These are phyloP conservation scores for maize (Zea mays) DNA, from an alignment of 176 grass and related monocot species.

Conservation along the genomic window Zm-B73-REFERENCE-NAM-5.0 NC_050097.1:12268001-12268500, in stretches of 20 bases:
- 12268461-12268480: constrained; percentile 85
- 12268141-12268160: background rate
- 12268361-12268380: constrained; percentile 61
- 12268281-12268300: constrained; percentile 52
- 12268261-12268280: constrained; percentile 94
- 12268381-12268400: constrained; percentile 89
- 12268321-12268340: constrained; percentile 71
- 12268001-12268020: constrained; percentile 92
- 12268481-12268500: constrained; percentile 64
- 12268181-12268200: too few relatives aligned
- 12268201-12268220: background rate
- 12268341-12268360: constrained; percentile 64
- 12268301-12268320: constrained; percentile 62
- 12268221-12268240: too few relatives aligned
- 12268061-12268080: constrained; percentile 90
- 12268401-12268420: constrained; percentile 81
- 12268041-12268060: constrained; percentile 97
- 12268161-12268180: background rate
- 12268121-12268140: constrained; percentile 56
- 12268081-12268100: constrained; percentile 83
- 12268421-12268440: constrained; percentile 80
- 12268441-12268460: constrained; percentile 55
- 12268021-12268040: constrained; percentile 99
- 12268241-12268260: constrained; percentile 26
- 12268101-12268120: constrained; percentile 71